Base-by-base conservation (phyloP, 495 filamentous ascomycete genomes). In the Cercophora sp. region DNA sequence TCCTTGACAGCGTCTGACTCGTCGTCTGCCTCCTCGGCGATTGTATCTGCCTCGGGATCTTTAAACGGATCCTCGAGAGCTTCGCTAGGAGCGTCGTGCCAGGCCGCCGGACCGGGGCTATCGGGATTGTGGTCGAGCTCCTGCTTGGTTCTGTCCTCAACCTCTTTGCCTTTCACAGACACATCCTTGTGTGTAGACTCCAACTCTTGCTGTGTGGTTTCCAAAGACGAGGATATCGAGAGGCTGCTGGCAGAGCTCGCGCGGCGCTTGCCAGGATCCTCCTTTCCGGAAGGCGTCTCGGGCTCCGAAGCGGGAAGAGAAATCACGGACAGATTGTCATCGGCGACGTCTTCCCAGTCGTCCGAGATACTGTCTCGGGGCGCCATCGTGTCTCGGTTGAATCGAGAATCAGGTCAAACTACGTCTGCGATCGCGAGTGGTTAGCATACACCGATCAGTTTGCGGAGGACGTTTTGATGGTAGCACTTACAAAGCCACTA, bases 271-370 rank as follows among this genome's bases (percentile, higher is more conserved):
- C n/a, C n/a, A n/a, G n/a, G n/a, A n/a, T n/a, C n/a, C n/a, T n/a
- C n/a, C n/a, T n/a, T n/a, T n/a, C n/a, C n/a, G 13, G 29, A 6
- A 13, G 29, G 29, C 1, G 40, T 3, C 22, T 3, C 40, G 18
- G 20, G 40, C 20, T 22, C 8, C 16, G 40, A 25, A 15, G 20
- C 20, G 5, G 18, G 8, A 13, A 63, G 26, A 11, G 63, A 66
- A 8, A 58, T 44, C 37, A 66, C 46, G 3, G 63, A 66, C 19
- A 54, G 37, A 27, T 51, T 51, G 15, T 64, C 63, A 41, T 53
- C 54, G 29, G 39, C 56, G 10, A 66, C 32, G 22, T 61, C 51
- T 48, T 61, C 56, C 63, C 63, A 66, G 45, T 58, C 61, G 9
- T 61, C 54, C 4, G 57, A 57, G 4, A 63, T 9, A 19, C 27